Evolutionary conservation across 352 stramenopile species (phyloP).

Genomic region (Elongisporangium anandrum): DNA sequence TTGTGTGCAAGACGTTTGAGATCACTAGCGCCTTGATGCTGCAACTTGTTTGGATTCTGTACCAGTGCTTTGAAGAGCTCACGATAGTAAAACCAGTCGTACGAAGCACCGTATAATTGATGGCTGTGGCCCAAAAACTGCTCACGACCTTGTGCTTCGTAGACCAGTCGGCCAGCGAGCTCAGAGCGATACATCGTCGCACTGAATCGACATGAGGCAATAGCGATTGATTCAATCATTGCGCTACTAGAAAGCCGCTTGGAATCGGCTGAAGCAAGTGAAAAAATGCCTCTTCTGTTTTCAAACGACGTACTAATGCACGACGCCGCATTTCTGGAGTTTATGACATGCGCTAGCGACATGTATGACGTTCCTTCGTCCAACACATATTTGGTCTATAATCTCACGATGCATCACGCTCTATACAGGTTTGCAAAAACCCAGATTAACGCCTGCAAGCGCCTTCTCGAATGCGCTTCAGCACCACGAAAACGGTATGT

Average conservation of each 20-base stretch:
- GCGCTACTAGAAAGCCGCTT: slow-evolving; percentile 17
- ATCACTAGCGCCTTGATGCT: slow-evolving; percentile 53
- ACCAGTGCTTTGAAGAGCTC: slow-evolving; percentile 55
- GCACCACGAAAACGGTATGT: slow-evolving; percentile 19
- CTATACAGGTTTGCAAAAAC: slow-evolving; percentile 13
- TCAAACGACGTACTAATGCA: slow-evolving; percentile 8
- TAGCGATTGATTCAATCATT: slow-evolving; percentile 18
- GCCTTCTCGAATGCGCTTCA: slow-evolving; percentile 26
- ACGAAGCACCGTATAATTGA: too few species aligned
- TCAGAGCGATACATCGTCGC: slow-evolving; percentile 74
- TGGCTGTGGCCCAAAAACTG: background rate
- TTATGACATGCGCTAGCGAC: slow-evolving; percentile 31
- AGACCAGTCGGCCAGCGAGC: slow-evolving; percentile 78
- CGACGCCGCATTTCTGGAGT: slow-evolving; percentile 37
- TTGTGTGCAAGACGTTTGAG: slow-evolving; percentile 84
- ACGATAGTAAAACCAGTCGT: slow-evolving; percentile 70
- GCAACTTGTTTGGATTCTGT: slow-evolving; percentile 57
- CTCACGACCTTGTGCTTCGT: slow-evolving; percentile 3
- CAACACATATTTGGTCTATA: too few species aligned
- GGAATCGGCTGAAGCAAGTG: slow-evolving; percentile 3
- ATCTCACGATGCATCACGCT: background rate
- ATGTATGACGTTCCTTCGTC: too few species aligned
- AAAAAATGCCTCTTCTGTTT: slow-evolving; percentile 7
- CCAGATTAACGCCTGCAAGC: slow-evolving; percentile 35
- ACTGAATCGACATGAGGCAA: slow-evolving; percentile 12